phyloP scores from a whole-genome alignment of 1,139 yeast species.

The Taphrina flavorubra region DNA sequence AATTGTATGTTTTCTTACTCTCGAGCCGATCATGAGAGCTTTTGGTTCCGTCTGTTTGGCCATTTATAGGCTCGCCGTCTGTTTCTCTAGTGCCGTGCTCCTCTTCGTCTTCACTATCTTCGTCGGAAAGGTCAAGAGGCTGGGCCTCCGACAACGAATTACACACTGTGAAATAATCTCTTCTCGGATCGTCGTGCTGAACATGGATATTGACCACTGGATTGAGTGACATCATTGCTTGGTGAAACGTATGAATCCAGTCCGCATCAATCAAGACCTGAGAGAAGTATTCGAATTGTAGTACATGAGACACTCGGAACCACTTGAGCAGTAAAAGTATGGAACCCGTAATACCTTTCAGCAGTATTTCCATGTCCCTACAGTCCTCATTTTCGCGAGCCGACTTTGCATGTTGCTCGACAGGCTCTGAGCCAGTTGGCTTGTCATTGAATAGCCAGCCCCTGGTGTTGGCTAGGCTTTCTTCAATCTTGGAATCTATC shows the following conservation, averaged over 20 bases:
- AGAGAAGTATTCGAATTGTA: conserved; percentile 77
- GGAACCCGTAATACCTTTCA: conserved; percentile 67
- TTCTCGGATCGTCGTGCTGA: conserved; percentile 19
- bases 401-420: conserved; percentile 10
- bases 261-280: conserved; percentile 77
- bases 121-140: conserved; percentile 1
- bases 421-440: background rate
- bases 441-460: conserved; percentile 31
- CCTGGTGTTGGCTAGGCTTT: conserved; percentile 22
- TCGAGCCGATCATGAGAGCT: background rate
- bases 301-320: conserved; percentile 77
- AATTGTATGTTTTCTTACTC: background rate
- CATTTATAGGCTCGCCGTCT: background rate
- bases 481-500: conserved; percentile 27
- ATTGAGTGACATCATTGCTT: conserved; percentile 31
- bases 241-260: conserved; percentile 47
- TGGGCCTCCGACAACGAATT: conserved; percentile 7
- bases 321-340: conserved; percentile 66
- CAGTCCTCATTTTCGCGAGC: conserved; percentile 47
- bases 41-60: background rate
- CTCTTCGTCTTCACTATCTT: background rate
- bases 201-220: conserved; percentile 22
- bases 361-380: conserved; percentile 66
- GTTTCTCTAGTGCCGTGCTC: conserved; percentile 1
- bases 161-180: conserved; percentile 22